These are phyloP conservation scores for Kuraishia ogatae DNA, from an alignment of 805 yeast genomes.

Conservation along the genomic window DNA sequence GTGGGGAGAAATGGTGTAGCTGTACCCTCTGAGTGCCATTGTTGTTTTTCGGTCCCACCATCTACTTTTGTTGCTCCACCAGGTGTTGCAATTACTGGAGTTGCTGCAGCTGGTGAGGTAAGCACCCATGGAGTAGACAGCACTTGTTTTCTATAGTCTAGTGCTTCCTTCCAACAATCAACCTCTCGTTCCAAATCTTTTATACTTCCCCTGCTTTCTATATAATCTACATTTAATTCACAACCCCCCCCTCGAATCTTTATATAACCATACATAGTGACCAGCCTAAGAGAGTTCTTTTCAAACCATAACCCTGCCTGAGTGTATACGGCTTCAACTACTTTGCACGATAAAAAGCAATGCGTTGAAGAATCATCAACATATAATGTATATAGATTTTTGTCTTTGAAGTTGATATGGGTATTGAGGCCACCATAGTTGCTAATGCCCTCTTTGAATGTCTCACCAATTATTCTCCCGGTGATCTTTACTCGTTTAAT, in stretches of 20 bases:
- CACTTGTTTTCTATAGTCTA: not conserved
- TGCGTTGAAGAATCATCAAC: not conserved
- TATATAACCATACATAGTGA: not conserved
- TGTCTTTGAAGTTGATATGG: not conserved
- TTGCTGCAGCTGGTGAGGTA: not conserved
- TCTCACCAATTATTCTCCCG: constrained; percentile 22
- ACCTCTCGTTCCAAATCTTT: not conserved
- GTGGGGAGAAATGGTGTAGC: too few species aligned
- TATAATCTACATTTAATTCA: not conserved
- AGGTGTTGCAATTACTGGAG: not conserved
- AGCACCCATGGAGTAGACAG: not conserved
- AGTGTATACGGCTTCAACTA: not conserved
- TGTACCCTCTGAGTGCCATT: too few species aligned
- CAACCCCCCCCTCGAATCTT: not conserved
- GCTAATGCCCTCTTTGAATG: not conserved
- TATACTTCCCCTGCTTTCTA: not conserved
- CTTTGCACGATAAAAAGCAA: not conserved
- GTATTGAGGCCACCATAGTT: not conserved
- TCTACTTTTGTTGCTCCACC: too few species aligned
- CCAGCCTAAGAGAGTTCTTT: not conserved
- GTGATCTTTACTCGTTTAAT: constrained; percentile 21
- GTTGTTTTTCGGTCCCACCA: not conserved
- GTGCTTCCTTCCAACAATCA: not conserved
- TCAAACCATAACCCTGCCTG: not conserved
- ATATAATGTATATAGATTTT: not conserved